These are phyloP conservation scores for Zhuliangozyma blackwelliae DNA, from an alignment of 1,139 yeast species.

Conservation along the genomic window DNA sequence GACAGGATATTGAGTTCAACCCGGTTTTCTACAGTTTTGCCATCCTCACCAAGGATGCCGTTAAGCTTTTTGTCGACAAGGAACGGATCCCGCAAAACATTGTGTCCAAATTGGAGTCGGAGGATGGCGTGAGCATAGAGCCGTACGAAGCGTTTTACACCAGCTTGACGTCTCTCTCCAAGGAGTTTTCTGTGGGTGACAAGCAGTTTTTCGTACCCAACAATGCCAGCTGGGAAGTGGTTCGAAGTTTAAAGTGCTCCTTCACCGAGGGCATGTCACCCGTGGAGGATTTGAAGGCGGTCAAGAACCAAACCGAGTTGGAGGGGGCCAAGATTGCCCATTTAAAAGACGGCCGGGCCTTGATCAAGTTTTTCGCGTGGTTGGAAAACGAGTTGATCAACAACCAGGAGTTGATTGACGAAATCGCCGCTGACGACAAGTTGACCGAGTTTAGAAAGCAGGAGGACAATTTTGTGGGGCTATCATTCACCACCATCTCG, in stretches of 20 bases:
- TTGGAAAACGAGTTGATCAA: constrained; percentile 59
- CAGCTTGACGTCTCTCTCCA: constrained; percentile 41
- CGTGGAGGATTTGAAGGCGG: constrained; percentile 69
- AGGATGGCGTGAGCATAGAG: constrained; percentile 42
- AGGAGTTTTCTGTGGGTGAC: constrained; percentile 33
- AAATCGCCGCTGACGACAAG: constrained; percentile 73
- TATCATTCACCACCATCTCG: constrained; percentile 88
- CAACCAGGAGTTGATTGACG: constrained; percentile 64
- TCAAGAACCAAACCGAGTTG: constrained; percentile 72
- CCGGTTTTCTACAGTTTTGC: constrained; percentile 89
- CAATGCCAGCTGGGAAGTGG: constrained; percentile 78
- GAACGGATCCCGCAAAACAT: constrained; percentile 29
- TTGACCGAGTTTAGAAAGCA: constrained; percentile 59
- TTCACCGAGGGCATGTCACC: constrained; percentile 53
- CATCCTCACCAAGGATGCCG: constrained; percentile 47
- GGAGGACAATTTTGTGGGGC: constrained; percentile 66
- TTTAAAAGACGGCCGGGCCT: constrained; percentile 81
- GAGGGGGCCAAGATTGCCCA: constrained; percentile 77
- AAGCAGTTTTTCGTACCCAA: constrained; percentile 57
- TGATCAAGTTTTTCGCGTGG: constrained; percentile 82
- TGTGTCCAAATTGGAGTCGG: constrained; percentile 23
- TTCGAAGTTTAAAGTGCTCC: constrained; percentile 44
- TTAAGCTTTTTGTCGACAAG: constrained; percentile 49
- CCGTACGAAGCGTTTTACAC: constrained; percentile 57
- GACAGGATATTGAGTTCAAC: constrained; percentile 71